Base-by-base conservation (phyloP, 2,329 filamentous ascomycete species). In the Ramularia collo-cygni region DNA sequence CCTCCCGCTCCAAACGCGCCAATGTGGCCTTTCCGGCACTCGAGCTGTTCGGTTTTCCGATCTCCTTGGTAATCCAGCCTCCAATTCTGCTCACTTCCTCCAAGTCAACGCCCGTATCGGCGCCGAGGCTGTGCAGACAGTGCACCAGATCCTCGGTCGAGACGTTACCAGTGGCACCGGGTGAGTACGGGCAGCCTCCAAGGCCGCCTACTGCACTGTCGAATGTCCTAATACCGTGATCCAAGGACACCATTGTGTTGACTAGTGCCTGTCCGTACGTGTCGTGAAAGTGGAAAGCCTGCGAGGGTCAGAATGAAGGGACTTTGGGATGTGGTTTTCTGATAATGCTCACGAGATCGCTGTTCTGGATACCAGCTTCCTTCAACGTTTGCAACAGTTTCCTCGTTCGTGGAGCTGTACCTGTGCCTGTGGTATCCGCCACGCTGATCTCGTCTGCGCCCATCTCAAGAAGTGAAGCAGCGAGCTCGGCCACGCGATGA, bases 401-500 rank as follows among this genome's bases (percentile, higher is more conserved):
- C 40, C 70, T 67, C 2, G 82, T 86, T 40, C 77, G 70, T 13
- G 79, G 80, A n/a, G 79, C 81, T 0, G 85, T 93, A 21, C 88
- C 89, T 75, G 93, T 88, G 13, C 89, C 89, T 0, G 88, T 90
- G 0, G 89, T 95, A 57, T 95, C 89, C 5, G 87, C 88, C 1
- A 95, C 75, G 1, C 84, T 85, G 51, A 95, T 88, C 69, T 95
- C 87, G 57, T 94, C 86, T 14, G 86, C 89, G 13, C 89, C 89
- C 71, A 90, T 85, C 57, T 89, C 84, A 1, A 95, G 71, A 35
- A 95, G 62, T 5, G 66, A 56, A 70, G 79, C 44, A 70, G 77
- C 77, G 16, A 82, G 67, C 18, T 77, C 73, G 2, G 78, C 77
- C 2, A 82, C 78, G 40, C 70, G 72, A 50, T 74, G 66, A 0